phyloP scores from a whole-genome alignment of 1,139 yeast species.

The Sugiyamaella pinicola region DNA sequence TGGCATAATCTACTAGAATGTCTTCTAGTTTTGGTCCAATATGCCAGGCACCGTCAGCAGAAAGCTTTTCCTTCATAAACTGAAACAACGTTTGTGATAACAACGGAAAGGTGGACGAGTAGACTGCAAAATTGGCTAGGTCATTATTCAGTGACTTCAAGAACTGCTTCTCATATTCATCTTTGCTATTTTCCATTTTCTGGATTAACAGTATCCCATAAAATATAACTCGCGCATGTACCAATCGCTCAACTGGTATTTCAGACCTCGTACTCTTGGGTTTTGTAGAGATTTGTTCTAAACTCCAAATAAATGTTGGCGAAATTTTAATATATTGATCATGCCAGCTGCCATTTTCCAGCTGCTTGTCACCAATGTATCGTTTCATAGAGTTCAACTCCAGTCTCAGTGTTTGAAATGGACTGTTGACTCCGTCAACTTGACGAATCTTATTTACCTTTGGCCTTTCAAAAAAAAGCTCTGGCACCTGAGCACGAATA shows the following conservation, averaged over 20 bases:
- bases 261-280: slow-evolving; percentile 12
- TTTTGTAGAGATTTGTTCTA: slow-evolving; percentile 14
- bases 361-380: slow-evolving; percentile 2
- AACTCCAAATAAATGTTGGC: slow-evolving; percentile 18
- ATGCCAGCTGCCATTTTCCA: slow-evolving; percentile 6
- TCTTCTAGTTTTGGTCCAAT: slow-evolving; percentile 17
- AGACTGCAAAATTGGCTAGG: neutral
- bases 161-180: slow-evolving; percentile 10
- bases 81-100: slow-evolving; percentile 13
- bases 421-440: slow-evolving; percentile 1
- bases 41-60: slow-evolving; percentile 22
- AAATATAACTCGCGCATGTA: slow-evolving; percentile 15
- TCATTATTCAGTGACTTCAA: slow-evolving; percentile 1
- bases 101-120: slow-evolving; percentile 1
- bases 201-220: slow-evolving; percentile 15
- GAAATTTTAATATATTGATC: slow-evolving; percentile 11
- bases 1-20: neutral
- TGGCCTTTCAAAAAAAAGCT: slow-evolving; percentile 6
- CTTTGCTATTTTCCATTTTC: slow-evolving; percentile 12
- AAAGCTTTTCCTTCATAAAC: slow-evolving; percentile 16
- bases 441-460: neutral
- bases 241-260: slow-evolving; percentile 20
- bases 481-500: slow-evolving; percentile 13
- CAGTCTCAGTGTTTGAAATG: slow-evolving; percentile 6
- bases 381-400: slow-evolving; percentile 9